Evolutionary conservation across 148 eudicot species (phyloP), one percentile per base, ranked within the genome.

Genomic region (Persicaria tinctoria): DNA sequence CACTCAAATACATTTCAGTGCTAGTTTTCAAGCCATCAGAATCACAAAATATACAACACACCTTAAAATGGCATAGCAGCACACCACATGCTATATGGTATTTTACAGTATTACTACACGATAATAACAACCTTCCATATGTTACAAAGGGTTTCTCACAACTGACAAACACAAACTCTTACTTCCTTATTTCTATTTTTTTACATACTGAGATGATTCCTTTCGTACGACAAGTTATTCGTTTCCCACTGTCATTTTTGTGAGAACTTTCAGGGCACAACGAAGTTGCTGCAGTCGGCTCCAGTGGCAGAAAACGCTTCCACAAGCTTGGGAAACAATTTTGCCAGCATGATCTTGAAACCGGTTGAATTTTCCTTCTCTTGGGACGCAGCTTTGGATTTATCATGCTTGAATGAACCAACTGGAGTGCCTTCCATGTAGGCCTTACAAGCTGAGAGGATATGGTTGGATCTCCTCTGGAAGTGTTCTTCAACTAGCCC

Each of bases 311-410:
- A 72, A 80, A 95, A 90, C 50, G 93, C 96, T 78, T 92, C 91
- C 57, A 85, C 86, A 5, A 95, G 98, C 79, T 82, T 89, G 55
- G 99, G 96, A 57, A 83, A 81, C 74, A 95, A 89, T 86, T 95
- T 95, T 12, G 85, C 86, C n/a, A 95, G 91, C 97, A 95, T 90
- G 32, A 95, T 95, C 83, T 92, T 95, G 90, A 92, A 95, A 44
- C 98, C 98, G 0, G 73, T 83, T 11, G 98, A 94, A 74, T 76
- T 92, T 77, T 88, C 86, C 77, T 78, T 86, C 76, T 46, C 80
- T 8, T 71, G 13, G 54, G 17, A 1, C 3, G 14, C 1, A 20
- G 3, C 12, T 18, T 70, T 79, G 12, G n/a, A 11, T 5, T 73
- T 77, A 57, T 17, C 14, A 66, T 60, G 32, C 62, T 55, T 81